phyloP scores from a whole-genome alignment of 441 rosid species.

The Populus hybrid region DNA sequence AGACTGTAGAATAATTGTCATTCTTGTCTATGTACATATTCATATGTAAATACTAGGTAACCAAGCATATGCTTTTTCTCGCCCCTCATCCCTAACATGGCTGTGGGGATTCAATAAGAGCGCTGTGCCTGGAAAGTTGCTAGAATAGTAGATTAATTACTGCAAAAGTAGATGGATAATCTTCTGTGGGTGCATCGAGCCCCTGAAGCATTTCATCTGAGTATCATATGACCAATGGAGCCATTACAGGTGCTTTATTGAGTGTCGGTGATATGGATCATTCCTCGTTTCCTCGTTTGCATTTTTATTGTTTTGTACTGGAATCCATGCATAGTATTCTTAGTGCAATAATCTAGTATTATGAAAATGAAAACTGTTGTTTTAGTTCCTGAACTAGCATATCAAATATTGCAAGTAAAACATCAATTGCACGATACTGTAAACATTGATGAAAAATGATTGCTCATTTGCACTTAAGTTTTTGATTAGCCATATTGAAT shows the following conservation, averaged over 20 bases:
- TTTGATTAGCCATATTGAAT: background rate
- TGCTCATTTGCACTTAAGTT: background rate
- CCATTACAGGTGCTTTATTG: background rate
- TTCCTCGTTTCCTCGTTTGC: background rate
- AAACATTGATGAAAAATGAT: background rate
- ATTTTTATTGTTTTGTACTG: background rate
- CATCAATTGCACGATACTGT: background rate
- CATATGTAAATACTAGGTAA: no score
- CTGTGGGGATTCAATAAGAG: background rate
- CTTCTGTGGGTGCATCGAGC: background rate
- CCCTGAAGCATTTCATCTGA: background rate
- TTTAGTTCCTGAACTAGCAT: constrained; percentile 8
- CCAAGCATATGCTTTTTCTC: no score
- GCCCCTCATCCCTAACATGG: no score
- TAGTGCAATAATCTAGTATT: background rate
- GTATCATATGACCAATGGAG: background rate
- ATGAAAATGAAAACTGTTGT: background rate
- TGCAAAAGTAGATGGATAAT: background rate
- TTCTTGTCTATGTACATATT: no score
- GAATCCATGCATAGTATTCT: background rate
- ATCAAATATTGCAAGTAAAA: background rate
- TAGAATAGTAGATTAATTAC: background rate
- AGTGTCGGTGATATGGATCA: background rate
- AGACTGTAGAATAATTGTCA: no score
- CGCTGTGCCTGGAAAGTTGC: background rate